Evolutionary conservation across 2,329 filamentous ascomycete genomes (phyloP).

Genomic region (Cladosporium colombiae): DNA sequence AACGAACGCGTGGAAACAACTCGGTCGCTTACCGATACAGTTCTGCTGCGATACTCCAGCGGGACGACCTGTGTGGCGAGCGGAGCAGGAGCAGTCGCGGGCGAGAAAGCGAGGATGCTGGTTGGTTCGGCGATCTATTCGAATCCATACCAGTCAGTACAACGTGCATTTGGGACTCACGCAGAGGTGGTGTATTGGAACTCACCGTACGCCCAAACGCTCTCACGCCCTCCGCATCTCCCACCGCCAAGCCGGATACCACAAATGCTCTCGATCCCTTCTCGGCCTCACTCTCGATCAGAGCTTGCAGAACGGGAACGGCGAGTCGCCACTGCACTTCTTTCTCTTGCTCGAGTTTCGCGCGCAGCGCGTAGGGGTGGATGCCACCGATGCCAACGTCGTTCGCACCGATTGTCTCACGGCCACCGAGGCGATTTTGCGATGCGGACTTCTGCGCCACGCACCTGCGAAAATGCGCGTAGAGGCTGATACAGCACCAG

Average conservation of each 20-base stretch:
- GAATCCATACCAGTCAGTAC: background rate
- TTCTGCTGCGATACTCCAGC: background rate
- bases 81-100: background rate
- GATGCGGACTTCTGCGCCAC: background rate
- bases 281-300: conserved; percentile 1
- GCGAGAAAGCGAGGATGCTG: background rate
- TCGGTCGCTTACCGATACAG: background rate
- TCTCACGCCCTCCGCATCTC: background rate
- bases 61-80: background rate
- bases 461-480: conserved; percentile 4
- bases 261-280: background rate
- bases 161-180: too few relatives aligned
- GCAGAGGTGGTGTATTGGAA: too few relatives aligned
- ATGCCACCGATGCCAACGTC: background rate
- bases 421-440: background rate
- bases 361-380: conserved; percentile 7
- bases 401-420: background rate
- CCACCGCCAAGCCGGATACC: background rate
- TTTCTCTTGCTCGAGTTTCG: background rate
- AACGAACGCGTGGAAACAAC: background rate
- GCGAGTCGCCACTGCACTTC: conserved; percentile 7
- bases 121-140: conserved; percentile 5
- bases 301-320: background rate
- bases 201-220: conserved; percentile 2
- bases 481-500: conserved; percentile 3